Base-by-base conservation (phyloP, 2,329 filamentous ascomycete species). In the Huntiella abstrusa region DNA sequence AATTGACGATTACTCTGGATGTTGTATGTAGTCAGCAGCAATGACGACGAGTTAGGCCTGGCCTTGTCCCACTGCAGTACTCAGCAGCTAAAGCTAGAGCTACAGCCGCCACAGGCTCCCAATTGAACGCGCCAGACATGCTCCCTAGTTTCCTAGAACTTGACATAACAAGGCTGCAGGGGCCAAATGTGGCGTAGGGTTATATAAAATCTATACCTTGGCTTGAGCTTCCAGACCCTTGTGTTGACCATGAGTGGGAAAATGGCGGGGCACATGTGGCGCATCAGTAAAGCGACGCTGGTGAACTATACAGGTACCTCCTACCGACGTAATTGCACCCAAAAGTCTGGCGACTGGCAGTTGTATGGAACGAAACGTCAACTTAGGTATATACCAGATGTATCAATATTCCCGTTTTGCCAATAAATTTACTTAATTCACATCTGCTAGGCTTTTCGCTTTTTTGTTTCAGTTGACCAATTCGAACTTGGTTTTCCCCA, bases 41-140 rank as follows among this genome's bases (percentile, higher is more conserved):
- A 13, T 37, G 37, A 17, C 5, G 37, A 17, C 16, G 15, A 40
- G 22, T 40, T 22, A 10, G 22, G 22, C n/a, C 37, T 15, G 15
- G 16, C 16, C 4, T 12, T 40, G 15, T 13, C 32, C 32, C 16
- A 16, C 28, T 36, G 7, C 41, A 13, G 5, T 8, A 5, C 22
- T 19, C 15, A 37, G 19, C 37, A 16, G 22, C 37, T 22, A 19
- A 22, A n/a, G 37, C 37, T 40, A 28, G 3, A 28, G 22, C 22
- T 40, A 22, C 15, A 40, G 15, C 17, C 22, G 37, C n/a, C 17
- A 37, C 41, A 48, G 47, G 47, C 47, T 48, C 41, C 47, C 40
- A 48, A 35, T 22, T 17, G 47, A 11, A 48, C 47, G 47, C 47
- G 47, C 44, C 47, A 48, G 42, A 42, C 22, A 28, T 28, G 22